These are phyloP conservation scores for Ricinus communis DNA, from an alignment of 345 rosid genomes.

Conservation along the genomic window DNA sequence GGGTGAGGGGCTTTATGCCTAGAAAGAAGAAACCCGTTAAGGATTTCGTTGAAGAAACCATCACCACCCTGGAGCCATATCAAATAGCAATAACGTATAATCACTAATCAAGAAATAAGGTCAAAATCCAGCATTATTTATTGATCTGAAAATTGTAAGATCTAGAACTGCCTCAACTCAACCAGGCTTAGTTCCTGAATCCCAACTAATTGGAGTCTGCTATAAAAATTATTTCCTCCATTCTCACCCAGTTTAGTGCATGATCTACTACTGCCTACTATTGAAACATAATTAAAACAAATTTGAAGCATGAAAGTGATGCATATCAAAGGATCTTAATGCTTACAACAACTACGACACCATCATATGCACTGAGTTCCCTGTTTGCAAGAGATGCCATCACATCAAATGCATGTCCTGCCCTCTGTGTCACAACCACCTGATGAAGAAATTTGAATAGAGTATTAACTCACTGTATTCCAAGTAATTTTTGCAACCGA, in stretches of 20 bases:
- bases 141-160: conserved; percentile 6
- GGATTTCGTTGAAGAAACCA: conserved; percentile 92
- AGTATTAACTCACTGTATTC: neutral
- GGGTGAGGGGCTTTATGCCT: conserved; percentile 83
- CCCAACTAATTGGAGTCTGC: neutral
- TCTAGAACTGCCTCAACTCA: conserved; percentile 5
- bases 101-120: conserved; percentile 2
- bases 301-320: conserved; percentile 5
- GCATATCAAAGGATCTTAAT: conserved; percentile 6
- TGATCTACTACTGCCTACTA: neutral
- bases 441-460: conserved; percentile 31
- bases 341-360: conserved; percentile 84
- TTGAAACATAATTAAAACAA: neutral
- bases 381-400: conserved; percentile 54
- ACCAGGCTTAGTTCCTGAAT: neutral
- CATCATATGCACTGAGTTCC: conserved; percentile 74
- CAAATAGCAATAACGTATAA: conserved; percentile 17
- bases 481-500: neutral
- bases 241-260: neutral
- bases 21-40: conserved; percentile 78
- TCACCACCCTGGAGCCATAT: conserved; percentile 75
- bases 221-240: neutral
- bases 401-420: conserved; percentile 84
- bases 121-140: neutral
- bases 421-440: conserved; percentile 81